A percentile compares a stretch with the other conserved stretches of the same genome.
These are phyloP conservation scores for Coccomyxa sp. DNA, from an alignment of 139 green algal genomes.

Conservation along the genomic window DNA sequence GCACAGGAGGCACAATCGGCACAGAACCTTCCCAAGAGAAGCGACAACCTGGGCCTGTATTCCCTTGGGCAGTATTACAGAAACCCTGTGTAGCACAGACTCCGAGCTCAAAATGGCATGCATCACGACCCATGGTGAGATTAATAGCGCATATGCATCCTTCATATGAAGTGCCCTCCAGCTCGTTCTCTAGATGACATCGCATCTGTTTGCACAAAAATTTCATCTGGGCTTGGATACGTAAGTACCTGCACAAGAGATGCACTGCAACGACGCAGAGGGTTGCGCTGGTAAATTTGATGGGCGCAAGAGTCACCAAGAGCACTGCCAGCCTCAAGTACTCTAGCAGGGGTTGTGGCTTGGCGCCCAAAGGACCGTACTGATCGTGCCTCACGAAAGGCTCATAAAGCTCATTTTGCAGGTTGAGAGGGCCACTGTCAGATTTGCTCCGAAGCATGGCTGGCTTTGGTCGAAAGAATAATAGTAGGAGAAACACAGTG, in stretches of 20 bases:
- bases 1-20: not conserved
- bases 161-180: no score
- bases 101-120: not conserved
- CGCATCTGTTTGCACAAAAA: no score
- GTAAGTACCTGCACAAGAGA: constrained; percentile 10
- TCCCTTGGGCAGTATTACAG: not conserved
- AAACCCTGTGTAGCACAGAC: not conserved
- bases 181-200: no score
- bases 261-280: constrained; percentile 42
- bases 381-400: constrained; percentile 38
- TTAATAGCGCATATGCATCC: not conserved
- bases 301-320: not conserved
- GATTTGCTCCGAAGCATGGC: not conserved
- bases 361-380: constrained; percentile 38
- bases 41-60: not conserved
- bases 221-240: not conserved
- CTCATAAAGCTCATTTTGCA: not conserved
- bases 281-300: constrained; percentile 37
- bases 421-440: not conserved
- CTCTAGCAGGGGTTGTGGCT: constrained; percentile 13
- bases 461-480: not conserved
- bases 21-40: not conserved
- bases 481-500: not conserved
- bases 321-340: constrained; percentile 38
- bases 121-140: not conserved